Evolutionary conservation across 2,329 filamentous ascomycete genomes (phyloP).

Genomic region (Lomentospora prolificans): DNA sequence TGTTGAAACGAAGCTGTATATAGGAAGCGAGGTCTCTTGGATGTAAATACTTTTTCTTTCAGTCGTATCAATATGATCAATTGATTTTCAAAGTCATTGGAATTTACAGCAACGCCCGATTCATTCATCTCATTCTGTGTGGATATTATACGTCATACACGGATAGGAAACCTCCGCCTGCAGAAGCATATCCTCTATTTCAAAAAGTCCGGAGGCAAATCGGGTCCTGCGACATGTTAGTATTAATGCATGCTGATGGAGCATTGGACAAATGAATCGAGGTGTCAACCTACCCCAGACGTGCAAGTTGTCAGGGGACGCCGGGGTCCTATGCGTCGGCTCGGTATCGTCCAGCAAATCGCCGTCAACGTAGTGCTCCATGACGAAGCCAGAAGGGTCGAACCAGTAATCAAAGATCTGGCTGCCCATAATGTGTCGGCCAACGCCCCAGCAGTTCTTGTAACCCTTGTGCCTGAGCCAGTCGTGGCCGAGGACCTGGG

Average conservation of each 20-base stretch:
- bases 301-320: constrained; percentile 31
- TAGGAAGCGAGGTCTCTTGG: neutral
- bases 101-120: constrained; percentile 8
- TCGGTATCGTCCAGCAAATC: constrained; percentile 51
- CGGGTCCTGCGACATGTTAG: constrained; percentile 10
- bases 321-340: constrained; percentile 30
- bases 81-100: neutral
- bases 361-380: constrained; percentile 64
- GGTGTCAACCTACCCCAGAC: constrained; percentile 31
- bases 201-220: constrained; percentile 13
- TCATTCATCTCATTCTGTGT: neutral
- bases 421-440: constrained; percentile 57
- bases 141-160: neutral
- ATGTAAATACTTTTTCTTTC: neutral
- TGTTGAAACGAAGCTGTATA: neutral
- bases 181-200: constrained; percentile 3
- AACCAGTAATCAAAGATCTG: constrained; percentile 50
- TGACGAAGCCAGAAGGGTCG: constrained; percentile 51
- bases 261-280: neutral
- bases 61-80: neutral
- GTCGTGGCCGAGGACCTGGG: constrained; percentile 59
- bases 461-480: constrained; percentile 56
- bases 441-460: constrained; percentile 60
- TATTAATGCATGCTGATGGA: neutral
- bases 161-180: neutral